phyloP scores from a whole-genome alignment of 371 early-diverging fungal species.

The Mucor circinelloides region DNA sequence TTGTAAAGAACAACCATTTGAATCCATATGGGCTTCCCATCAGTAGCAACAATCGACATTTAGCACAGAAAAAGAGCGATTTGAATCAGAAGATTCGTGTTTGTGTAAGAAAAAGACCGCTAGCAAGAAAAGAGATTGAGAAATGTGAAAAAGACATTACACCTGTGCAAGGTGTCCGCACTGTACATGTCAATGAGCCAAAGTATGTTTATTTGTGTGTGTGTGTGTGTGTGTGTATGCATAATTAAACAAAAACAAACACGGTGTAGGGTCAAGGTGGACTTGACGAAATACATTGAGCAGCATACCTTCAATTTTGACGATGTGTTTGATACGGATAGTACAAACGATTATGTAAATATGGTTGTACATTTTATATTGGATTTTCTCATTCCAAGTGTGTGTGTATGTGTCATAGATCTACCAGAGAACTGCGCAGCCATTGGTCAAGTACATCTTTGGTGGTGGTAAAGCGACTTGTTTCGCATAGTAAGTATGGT shows the following conservation, averaged over 20 bases:
- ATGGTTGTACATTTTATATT: background rate
- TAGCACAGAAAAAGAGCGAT: slow-evolving; percentile 28
- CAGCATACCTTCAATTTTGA: slow-evolving; percentile 94
- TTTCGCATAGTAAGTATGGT: slow-evolving; percentile 86
- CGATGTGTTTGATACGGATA: slow-evolving; percentile 85
- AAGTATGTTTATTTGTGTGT: slow-evolving; percentile 62
- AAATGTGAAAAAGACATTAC: slow-evolving; percentile 83
- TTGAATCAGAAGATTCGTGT: slow-evolving; percentile 84
- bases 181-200: slow-evolving; percentile 83
- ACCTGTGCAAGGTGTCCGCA: slow-evolving; percentile 56
- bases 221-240: background rate
- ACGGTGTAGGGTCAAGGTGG: slow-evolving; percentile 75
- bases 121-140: slow-evolving; percentile 78
- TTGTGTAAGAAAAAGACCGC: slow-evolving; percentile 92
- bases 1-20: slow-evolving; percentile 1
- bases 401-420: slow-evolving; percentile 49
- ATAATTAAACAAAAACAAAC: background rate
- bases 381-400: background rate
- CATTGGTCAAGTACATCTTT: slow-evolving; percentile 91
- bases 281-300: slow-evolving; percentile 92
- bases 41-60: slow-evolving; percentile 1
- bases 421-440: slow-evolving; percentile 85
- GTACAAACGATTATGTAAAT: slow-evolving; percentile 76
- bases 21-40: slow-evolving; percentile 8
- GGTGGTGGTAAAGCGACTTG: slow-evolving; percentile 95